These are phyloP conservation scores for Chloranthus sessilifolius DNA, from an alignment of 164 flowering plant species.

Conservation along the genomic window DNA sequence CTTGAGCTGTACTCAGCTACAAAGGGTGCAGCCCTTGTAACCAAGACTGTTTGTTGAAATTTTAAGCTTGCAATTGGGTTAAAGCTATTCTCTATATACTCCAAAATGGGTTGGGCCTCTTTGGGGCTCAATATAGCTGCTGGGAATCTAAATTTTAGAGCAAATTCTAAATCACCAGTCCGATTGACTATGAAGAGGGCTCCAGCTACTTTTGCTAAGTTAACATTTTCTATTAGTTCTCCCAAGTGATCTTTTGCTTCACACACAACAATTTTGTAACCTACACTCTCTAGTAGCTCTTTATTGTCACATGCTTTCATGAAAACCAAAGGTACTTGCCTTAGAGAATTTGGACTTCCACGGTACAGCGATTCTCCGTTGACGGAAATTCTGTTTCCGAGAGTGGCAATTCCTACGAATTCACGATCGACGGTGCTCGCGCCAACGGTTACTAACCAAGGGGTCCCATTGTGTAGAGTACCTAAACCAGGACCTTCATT, in stretches of 20 bases:
- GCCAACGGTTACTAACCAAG: constrained; percentile 15
- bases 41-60: constrained; percentile 10
- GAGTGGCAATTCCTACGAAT: constrained; percentile 5
- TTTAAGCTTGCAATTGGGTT: constrained; percentile 5
- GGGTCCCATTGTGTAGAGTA: constrained; percentile 9
- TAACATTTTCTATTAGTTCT: neutral
- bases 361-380: constrained; percentile 8
- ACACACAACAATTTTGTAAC: constrained; percentile 7
- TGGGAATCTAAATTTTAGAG: neutral
- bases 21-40: constrained; percentile 14
- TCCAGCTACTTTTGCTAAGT: neutral
- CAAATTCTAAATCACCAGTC: neutral
- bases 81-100: neutral
- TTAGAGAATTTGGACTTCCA: neutral
- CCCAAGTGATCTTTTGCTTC: neutral
- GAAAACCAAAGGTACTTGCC: neutral
- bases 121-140: constrained; percentile 22
- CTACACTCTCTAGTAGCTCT: neutral
- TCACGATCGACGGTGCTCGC: constrained; percentile 14
- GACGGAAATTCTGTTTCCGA: constrained; percentile 6
- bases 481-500: constrained; percentile 5
- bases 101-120: constrained; percentile 20
- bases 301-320: constrained; percentile 1
- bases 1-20: constrained; percentile 13
- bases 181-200: constrained; percentile 6